Evolutionary conservation across 2,329 filamentous ascomycete species (phyloP), one percentile per base, ranked within the genome.

Genomic region (Fusarium buxicola): DNA sequence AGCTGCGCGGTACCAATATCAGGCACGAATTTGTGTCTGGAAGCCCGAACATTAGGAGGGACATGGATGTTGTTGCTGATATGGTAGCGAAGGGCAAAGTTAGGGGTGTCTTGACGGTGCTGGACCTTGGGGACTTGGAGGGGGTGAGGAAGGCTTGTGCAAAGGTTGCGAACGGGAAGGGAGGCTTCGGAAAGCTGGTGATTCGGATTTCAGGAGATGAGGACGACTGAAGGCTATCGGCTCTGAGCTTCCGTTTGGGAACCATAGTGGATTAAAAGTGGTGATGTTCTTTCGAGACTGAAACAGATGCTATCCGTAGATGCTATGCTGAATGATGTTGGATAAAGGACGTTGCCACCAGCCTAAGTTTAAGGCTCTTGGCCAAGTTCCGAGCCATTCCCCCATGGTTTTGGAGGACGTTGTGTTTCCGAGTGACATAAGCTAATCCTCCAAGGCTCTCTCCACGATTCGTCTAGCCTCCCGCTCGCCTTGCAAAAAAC

Each of bases 11-110:
- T 4, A 84, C 82, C 9, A 72, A 71, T 4, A 76, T 83, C 38
- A 72, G 75, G 60, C 77, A 82, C 41, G 75, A 76, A 10, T 78
- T 82, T 31, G 66, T 83, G 27, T 84, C 82, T 5, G 81, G 80
- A 0, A 70, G 82, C 16, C 71, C 75, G 1, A 74, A 77, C 3
- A 68, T 68, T 13, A 67, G 77, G 4, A 77, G 78, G 63, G 80
- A 82, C 31, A 52, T 83, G 48, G 80, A 83, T 58, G 69, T 60
- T 49, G 71, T 76, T 2, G 77, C 76, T 1, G 77, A 77, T 49
- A 68, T 78, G 21, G 65, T 83, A 38, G 80, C 79, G 0, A 68
- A 67, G 10, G 78, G 78, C 0, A 80, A 80, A 61, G 68, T 84
- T 28, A 81, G 70, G 64, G 67, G 77, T 1, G 76, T 85, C 10